These are phyloP conservation scores for Usnea hakonensis DNA, from an alignment of 495 filamentous ascomycete genomes.

Conservation along the genomic window DNA sequence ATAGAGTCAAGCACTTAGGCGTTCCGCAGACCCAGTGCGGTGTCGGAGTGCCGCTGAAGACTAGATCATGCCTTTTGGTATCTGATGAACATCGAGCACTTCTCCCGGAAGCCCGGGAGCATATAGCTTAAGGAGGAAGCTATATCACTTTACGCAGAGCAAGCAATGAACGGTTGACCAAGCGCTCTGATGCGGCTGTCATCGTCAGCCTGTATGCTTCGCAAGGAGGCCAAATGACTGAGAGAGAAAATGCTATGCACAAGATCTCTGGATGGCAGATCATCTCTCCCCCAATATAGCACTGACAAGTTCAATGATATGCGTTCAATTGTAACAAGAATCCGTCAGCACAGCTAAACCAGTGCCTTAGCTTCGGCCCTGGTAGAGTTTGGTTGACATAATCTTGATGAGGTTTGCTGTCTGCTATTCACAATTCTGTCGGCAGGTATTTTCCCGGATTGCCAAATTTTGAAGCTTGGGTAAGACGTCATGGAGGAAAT, in stretches of 20 bases:
- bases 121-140: too few relatives aligned
- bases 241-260: not conserved
- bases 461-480: not conserved
- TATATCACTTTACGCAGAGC: too few relatives aligned
- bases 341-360: not conserved
- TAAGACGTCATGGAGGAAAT: not conserved
- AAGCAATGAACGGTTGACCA: not conserved
- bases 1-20: constrained; percentile 99
- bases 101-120: not conserved
- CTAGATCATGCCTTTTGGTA: constrained; percentile 73
- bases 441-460: too few relatives aligned
- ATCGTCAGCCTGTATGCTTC: too few relatives aligned
- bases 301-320: not conserved
- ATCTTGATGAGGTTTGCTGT: not conserved
- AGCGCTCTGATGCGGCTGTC: too few relatives aligned
- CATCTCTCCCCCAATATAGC: too few relatives aligned
- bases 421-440: not conserved
- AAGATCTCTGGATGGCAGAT: not conserved
- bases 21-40: constrained; percentile 41
- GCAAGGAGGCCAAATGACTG: not conserved
- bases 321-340: not conserved
- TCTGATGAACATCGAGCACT: constrained; percentile 64
- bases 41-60: constrained; percentile 56
- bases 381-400: not conserved
- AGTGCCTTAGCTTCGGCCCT: not conserved